Percentiles rank a stretch among this genome's conserved stretches.
Conservation (phyloP, 176 grass and related monocot species). For the Cymbopogon citratus region DNA sequence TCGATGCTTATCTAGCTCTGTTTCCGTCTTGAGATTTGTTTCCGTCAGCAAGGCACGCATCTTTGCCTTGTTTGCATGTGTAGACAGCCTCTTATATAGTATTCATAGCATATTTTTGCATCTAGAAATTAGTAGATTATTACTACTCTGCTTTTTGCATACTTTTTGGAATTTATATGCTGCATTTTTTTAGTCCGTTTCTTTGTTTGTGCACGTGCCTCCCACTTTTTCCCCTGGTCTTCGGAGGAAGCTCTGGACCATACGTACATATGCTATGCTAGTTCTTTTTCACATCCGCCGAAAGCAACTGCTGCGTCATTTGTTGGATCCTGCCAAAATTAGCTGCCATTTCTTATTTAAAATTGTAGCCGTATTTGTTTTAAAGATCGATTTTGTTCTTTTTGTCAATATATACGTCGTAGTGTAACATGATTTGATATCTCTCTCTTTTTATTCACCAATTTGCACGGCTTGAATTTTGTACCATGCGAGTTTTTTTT, state of each 20-base stretch:
- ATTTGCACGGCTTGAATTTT: too few species aligned
- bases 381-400: not conserved
- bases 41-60: not conserved
- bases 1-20: not conserved
- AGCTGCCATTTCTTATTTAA: not conserved
- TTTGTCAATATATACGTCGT: not conserved
- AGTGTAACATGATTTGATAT: not conserved
- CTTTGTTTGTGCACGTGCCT: slow-evolving; percentile 15
- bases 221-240: slow-evolving; percentile 11
- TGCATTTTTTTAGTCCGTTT: not conserved
- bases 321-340: not conserved
- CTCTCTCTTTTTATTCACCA: too few species aligned
- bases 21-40: not conserved
- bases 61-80: not conserved
- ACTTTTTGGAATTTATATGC: not conserved
- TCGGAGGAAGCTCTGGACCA: slow-evolving; percentile 20
- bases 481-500: too few species aligned
- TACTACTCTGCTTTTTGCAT: not conserved
- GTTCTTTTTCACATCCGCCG: not conserved
- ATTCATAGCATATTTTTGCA: not conserved
- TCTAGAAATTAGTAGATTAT: not conserved
- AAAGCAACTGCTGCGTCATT: slow-evolving; percentile 18
- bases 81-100: not conserved
- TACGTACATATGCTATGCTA: not conserved
- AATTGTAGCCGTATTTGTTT: too few species aligned